Base-by-base conservation (phyloP, 2,329 filamentous ascomycete genomes). In the Pseudogymnoascus sp. region DNA sequence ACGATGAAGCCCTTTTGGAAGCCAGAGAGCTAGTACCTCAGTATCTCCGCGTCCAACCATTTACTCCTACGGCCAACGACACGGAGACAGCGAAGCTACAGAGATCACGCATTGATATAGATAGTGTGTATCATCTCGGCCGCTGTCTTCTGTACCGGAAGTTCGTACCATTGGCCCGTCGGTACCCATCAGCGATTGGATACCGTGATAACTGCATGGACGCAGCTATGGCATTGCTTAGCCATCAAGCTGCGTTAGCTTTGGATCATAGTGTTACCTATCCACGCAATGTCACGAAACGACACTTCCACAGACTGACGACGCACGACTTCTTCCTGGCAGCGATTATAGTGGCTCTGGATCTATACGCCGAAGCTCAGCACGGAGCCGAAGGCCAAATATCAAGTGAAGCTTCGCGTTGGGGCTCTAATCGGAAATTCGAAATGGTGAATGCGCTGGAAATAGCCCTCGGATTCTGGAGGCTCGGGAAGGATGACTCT, bases 261-360 rank as follows among this genome's bases (percentile, higher is more conserved):
- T 6, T 60, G 9, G 21, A 62, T 7, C 29, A 62, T 26, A 26
- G 50, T 11, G 35, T 41, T 13, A 24, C 21, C 3, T 62, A 26
- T 17, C 37, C 60, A 5, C 59, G 26, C n/a, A 61, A 17, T 11
- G 15, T 61, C 5, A 54, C 39, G 17, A 57, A 37, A 50, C 59
- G 59, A 15, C 62, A 64, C 39, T 59, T 60, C 5, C 31, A 44
- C 35, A 63, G 57, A n/a, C 24, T 60, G 0, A 41, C 47, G 31
- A 62, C 63, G 17, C 58, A 36, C 2, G 63, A 64, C 33, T 64
- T 64, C 58, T 64, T 63, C 31, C 21, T 61, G 15, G 63, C 63
- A 10, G 60, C 57, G 4, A 64, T 64, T 60, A 50, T 58, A 21
- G 21, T 64, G 15, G 62, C 62, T 21, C 41, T 64, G 15, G 63